Evolutionary conservation across 371 early-diverging fungal genomes (phyloP).

Genomic region (Modicella reniformis): DNA sequence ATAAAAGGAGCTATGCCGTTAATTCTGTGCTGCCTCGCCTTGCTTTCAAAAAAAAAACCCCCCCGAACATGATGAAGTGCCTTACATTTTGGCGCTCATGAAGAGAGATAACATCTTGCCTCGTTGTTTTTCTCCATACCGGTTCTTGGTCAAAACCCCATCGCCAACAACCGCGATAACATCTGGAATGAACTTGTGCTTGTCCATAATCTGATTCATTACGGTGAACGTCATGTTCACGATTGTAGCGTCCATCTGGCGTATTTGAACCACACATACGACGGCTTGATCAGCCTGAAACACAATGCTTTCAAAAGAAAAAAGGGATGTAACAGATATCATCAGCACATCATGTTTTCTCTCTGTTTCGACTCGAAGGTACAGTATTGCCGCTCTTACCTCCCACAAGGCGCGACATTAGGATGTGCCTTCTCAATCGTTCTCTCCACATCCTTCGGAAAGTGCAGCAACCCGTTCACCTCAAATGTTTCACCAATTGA

Average conservation of each 20-base stretch:
- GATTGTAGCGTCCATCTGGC: conserved; percentile 26
- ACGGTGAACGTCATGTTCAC: conserved; percentile 64
- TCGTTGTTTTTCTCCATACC: conserved; percentile 67
- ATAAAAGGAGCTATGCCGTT: neutral
- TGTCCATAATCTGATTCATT: conserved; percentile 73
- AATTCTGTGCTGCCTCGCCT: neutral
- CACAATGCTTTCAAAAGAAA: conserved; percentile 48
- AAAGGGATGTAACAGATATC: too few relatives aligned
- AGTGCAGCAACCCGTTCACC: conserved; percentile 75
- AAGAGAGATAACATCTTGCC: conserved; percentile 55
- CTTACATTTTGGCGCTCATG: conserved; percentile 47
- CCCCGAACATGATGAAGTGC: too few relatives aligned
- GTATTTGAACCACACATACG: conserved; percentile 62
- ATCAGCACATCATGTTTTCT: neutral
- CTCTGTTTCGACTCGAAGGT: neutral
- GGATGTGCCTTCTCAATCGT: conserved; percentile 70
- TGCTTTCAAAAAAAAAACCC: conserved; percentile 1
- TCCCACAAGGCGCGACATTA: conserved; percentile 61
- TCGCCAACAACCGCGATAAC: conserved; percentile 71
- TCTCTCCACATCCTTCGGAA: conserved; percentile 76
- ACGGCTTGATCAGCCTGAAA: conserved; percentile 62
- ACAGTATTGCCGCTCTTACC: conserved; percentile 55
- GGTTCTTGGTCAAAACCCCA: conserved; percentile 65
- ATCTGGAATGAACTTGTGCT: conserved; percentile 77
- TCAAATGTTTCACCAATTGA: conserved; percentile 73